Conservation (phyloP, 2,329 filamentous ascomycete species). For the Microdochium bolleyi region DNA sequence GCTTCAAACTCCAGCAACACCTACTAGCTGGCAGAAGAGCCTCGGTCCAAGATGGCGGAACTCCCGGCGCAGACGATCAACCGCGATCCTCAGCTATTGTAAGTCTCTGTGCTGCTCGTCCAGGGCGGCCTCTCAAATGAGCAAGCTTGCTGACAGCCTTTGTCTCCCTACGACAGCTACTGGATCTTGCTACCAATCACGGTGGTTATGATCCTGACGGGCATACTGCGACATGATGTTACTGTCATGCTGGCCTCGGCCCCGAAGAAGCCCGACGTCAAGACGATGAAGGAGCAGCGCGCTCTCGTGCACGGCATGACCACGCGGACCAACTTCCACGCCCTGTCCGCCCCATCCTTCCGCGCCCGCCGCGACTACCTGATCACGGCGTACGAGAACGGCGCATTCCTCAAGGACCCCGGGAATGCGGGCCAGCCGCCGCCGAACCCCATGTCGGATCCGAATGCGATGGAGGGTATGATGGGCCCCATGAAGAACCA, state of each 20-base stretch:
- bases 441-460: slow-evolving; percentile 91
- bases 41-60: slow-evolving; percentile 62
- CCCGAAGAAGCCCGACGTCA: slow-evolving; percentile 73
- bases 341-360: slow-evolving; percentile 72
- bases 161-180: slow-evolving; percentile 55
- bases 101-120: slow-evolving; percentile 25
- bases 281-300: slow-evolving; percentile 77
- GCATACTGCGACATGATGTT: slow-evolving; percentile 92
- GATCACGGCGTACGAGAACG: slow-evolving; percentile 73
- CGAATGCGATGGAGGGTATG: slow-evolving; percentile 97
- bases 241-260: slow-evolving; percentile 80
- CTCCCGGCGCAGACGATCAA: slow-evolving; percentile 90
- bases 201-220: slow-evolving; percentile 94
- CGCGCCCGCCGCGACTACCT: slow-evolving; percentile 73
- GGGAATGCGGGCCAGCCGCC: slow-evolving; percentile 79
- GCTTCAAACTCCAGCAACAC: neutral
- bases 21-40: slow-evolving; percentile 2
- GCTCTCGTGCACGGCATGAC: slow-evolving; percentile 77
- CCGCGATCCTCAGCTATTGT: slow-evolving; percentile 97
- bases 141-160: slow-evolving; percentile 97
- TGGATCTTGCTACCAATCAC: slow-evolving; percentile 99
- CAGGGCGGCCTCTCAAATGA: slow-evolving; percentile 53
- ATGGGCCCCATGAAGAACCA: slow-evolving; percentile 99
- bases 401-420: slow-evolving; percentile 83
- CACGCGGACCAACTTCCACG: slow-evolving; percentile 74